These are phyloP conservation scores for Tolypocladium ophioglossoides DNA, from an alignment of 2,329 filamentous ascomycete genomes.

Conservation along the genomic window DNA sequence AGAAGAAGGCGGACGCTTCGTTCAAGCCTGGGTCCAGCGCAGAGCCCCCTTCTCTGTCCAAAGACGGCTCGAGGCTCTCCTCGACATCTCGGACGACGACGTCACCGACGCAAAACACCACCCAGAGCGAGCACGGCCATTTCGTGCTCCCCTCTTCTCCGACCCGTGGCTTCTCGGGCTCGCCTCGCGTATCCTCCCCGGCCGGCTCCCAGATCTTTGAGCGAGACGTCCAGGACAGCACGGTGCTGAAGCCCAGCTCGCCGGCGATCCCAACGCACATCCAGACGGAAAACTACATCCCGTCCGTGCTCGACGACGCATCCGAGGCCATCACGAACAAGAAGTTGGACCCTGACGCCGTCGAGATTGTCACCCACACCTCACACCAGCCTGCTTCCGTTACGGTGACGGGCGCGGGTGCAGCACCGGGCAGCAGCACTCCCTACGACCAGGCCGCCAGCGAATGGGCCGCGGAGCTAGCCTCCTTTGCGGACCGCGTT, in stretches of 20 bases:
- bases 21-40: conserved; percentile 23
- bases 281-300: conserved; percentile 88
- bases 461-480: conserved; percentile 48
- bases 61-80: conserved; percentile 26
- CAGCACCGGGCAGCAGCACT: conserved; percentile 10
- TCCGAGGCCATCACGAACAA: conserved; percentile 86
- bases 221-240: conserved; percentile 80
- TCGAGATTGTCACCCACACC: conserved; percentile 85
- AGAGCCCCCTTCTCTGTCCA: conserved; percentile 21
- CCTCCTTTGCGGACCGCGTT: conserved; percentile 38
- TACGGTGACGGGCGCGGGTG: conserved; percentile 45
- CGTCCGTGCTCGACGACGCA: conserved; percentile 80
- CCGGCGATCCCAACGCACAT: conserved; percentile 90
- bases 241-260: conserved; percentile 56
- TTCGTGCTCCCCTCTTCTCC: conserved; percentile 51
- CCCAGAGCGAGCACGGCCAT: conserved; percentile 28
- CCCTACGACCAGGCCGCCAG: conserved; percentile 31
- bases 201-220: conserved; percentile 81
- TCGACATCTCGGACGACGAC: conserved; percentile 25
- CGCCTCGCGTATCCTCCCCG: conserved; percentile 67
- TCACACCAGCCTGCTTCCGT: conserved; percentile 71
- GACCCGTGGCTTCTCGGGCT: conserved; percentile 54
- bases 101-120: conserved; percentile 21
- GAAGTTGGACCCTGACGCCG: conserved; percentile 73
- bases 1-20: conserved; percentile 42